Base-by-base conservation (phyloP, 1,284 basidiomycete genomes). In the Puccinia coronata region DNA sequence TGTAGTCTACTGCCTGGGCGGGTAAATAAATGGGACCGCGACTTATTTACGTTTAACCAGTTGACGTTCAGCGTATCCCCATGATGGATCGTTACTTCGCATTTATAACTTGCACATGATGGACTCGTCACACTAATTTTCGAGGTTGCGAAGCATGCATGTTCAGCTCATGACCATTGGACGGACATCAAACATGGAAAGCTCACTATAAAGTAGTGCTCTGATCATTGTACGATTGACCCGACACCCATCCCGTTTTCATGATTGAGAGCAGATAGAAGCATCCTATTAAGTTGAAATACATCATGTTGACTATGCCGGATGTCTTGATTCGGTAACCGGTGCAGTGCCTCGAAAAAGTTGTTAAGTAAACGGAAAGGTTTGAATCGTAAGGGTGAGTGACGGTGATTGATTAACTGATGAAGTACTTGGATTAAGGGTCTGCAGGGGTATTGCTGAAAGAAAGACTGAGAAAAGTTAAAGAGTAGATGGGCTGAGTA, bases 21-120 rank as follows among this genome's bases (percentile, higher is more conserved):
- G n/a, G n/a, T n/a, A n/a, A n/a, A n/a, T n/a, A n/a, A n/a, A n/a
- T n/a, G n/a, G n/a, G n/a, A n/a, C n/a, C n/a, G n/a, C n/a, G n/a
- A n/a, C n/a, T n/a, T n/a, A 70, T 51, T n/a, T 55, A 79, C 76
- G 43, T 79, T 79, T 53, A 79, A 47, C 76, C 76, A 79, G 34
- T 79, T 79, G 65, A 79, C 43, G 34, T 79, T n/a, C 14, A 79
- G 25, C 20, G 55, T 28, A 41, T 79, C 76, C 9, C 76, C 76
- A 39, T 41, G 51, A 31, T 43, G 28, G 36, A 39, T 49, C 12
- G 49, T 25, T 20, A 79, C 51, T 41, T 79, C 49, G 55, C 76
- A 79, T 59, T 79, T 53, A 31, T 79, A 79, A 70, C 34, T 55
- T 31, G 59, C 76, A 51, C 76, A 79, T 39, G 76, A n/a, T 18